Percentiles rank a stretch among this genome's conserved stretches.
These are phyloP conservation scores for Paraphoma sp. DNA, from an alignment of 2,329 filamentous ascomycete genomes.

Conservation along the genomic window DNA sequence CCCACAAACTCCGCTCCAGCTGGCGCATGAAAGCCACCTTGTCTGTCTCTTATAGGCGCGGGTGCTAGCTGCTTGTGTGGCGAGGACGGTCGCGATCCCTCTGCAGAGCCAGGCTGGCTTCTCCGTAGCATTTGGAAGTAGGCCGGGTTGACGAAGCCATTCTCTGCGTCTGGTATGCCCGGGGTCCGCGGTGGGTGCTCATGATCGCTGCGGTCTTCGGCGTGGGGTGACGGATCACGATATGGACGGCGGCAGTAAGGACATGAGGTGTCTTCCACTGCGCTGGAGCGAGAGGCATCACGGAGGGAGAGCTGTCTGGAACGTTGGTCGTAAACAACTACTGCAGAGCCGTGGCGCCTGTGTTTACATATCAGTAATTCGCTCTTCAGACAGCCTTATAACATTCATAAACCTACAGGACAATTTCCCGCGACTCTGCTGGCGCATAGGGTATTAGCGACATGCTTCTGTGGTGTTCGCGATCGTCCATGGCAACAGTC, in stretches of 20 bases:
- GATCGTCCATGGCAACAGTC: slow-evolving; percentile 33
- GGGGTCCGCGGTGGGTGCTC: slow-evolving; percentile 32
- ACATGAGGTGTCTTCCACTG: slow-evolving; percentile 72
- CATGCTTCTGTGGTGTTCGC: slow-evolving; percentile 53
- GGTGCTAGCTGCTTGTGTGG: slow-evolving; percentile 55
- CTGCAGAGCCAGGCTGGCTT: slow-evolving; percentile 61
- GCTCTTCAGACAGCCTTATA: background rate
- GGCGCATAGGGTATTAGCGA: slow-evolving; percentile 80
- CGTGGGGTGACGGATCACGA: slow-evolving; percentile 51
- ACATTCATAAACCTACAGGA: slow-evolving; percentile 67
- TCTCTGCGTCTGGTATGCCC: slow-evolving; percentile 48
- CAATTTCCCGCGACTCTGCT: slow-evolving; percentile 77
- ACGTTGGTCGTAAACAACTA: slow-evolving; percentile 87
- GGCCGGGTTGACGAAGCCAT: slow-evolving; percentile 83
- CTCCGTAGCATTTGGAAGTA: slow-evolving; percentile 93
- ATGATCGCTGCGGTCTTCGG: slow-evolving; percentile 39
- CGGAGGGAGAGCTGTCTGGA: slow-evolving; percentile 87
- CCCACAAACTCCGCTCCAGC: slow-evolving; percentile 58
- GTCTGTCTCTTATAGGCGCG: slow-evolving; percentile 30
- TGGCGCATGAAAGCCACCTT: slow-evolving; percentile 49
- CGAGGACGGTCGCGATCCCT: slow-evolving; percentile 55
- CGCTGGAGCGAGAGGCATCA: slow-evolving; percentile 60
- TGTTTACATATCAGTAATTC: slow-evolving; percentile 18
- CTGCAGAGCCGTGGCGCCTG: slow-evolving; percentile 89
- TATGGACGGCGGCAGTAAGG: slow-evolving; percentile 87